phyloP scores from a whole-genome alignment of 1,284 basidiomycete species.

The Puccinia novopanici region DNA sequence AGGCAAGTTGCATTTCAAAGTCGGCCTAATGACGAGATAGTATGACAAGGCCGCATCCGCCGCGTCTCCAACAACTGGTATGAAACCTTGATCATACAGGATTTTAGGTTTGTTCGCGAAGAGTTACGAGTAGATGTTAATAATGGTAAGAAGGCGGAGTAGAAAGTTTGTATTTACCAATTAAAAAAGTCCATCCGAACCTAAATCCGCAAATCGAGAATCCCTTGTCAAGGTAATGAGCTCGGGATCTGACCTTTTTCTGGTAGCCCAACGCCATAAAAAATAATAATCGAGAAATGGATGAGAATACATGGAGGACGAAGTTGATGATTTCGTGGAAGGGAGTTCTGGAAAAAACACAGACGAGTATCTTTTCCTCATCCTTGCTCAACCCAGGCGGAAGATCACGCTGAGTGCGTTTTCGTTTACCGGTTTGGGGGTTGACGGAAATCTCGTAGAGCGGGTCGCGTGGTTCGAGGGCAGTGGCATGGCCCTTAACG shows the following conservation, averaged over 20 bases:
- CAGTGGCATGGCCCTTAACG: slow-evolving; percentile 34
- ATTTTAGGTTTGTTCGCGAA: neutral
- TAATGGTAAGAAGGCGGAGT: neutral
- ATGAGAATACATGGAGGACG: neutral
- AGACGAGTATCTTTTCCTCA: slow-evolving; percentile 54
- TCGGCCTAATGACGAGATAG: slow-evolving; percentile 47
- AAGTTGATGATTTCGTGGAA: neutral
- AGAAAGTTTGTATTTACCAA: slow-evolving; percentile 15
- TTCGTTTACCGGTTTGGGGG: slow-evolving; percentile 56
- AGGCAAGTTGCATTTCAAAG: slow-evolving; percentile 52
- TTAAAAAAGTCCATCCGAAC: slow-evolving; percentile 57
- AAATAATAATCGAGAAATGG: neutral
- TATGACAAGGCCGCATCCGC: slow-evolving; percentile 51
- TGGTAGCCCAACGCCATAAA: neutral
- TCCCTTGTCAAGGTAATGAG: slow-evolving; percentile 45
- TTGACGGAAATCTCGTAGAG: slow-evolving; percentile 57
- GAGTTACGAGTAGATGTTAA: neutral
- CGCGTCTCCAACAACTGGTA: slow-evolving; percentile 49
- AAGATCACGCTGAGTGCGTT: slow-evolving; percentile 56
- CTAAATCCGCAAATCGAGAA: slow-evolving; percentile 57
- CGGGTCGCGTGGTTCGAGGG: slow-evolving; percentile 54
- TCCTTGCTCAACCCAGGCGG: slow-evolving; percentile 58
- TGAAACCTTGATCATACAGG: slow-evolving; percentile 54
- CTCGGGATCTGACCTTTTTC: slow-evolving; percentile 41
- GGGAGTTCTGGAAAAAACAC: neutral